Percentiles rank a stretch among this genome's conserved stretches.
phyloP scores from a whole-genome alignment of 2,329 filamentous ascomycete species.

The Thelonectria blattea region DNA sequence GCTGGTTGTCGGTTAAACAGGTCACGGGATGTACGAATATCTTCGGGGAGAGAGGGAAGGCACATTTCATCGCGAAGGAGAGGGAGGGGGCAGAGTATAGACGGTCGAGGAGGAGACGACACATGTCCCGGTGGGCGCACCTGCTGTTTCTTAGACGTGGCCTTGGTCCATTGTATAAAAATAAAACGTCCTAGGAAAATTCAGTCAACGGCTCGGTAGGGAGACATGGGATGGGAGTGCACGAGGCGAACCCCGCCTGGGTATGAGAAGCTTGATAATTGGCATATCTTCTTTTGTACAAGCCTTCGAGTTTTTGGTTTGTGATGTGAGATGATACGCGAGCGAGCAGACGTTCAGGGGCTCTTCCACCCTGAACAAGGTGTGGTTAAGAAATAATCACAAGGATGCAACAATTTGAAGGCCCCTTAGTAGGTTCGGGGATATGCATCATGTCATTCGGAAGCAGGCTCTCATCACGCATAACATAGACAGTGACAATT shows the following conservation, averaged over 20 bases:
- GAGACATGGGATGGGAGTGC: conserved; percentile 23
- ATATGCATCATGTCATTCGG: too few relatives aligned
- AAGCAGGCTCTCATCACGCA: too few relatives aligned
- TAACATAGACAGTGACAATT: too few relatives aligned
- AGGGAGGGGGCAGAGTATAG: conserved; percentile 35
- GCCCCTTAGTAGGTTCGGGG: too few relatives aligned
- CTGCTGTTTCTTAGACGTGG: conserved; percentile 46
- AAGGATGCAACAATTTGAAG: too few relatives aligned
- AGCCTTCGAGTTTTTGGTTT: neutral
- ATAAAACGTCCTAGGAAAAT: conserved; percentile 43
- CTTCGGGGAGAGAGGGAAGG: conserved; percentile 5
- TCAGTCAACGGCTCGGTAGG: conserved; percentile 31
- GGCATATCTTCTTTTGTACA: conserved; percentile 26
- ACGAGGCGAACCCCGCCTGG: conserved; percentile 20
- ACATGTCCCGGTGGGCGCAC: conserved; percentile 34
- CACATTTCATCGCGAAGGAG: conserved; percentile 18
- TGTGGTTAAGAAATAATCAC: too few relatives aligned
- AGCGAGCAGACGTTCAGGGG: neutral
- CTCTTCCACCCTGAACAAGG: too few relatives aligned
- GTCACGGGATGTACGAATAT: conserved; percentile 37
- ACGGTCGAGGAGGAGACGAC: conserved; percentile 31
- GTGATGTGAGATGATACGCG: neutral
- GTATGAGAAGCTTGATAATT: conserved; percentile 33
- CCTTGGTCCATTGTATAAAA: conserved; percentile 47
- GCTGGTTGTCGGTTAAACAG: conserved; percentile 87